Conservation (phyloP, 1,284 basidiomycete species). For the Heterobasidion parviporum region DNA sequence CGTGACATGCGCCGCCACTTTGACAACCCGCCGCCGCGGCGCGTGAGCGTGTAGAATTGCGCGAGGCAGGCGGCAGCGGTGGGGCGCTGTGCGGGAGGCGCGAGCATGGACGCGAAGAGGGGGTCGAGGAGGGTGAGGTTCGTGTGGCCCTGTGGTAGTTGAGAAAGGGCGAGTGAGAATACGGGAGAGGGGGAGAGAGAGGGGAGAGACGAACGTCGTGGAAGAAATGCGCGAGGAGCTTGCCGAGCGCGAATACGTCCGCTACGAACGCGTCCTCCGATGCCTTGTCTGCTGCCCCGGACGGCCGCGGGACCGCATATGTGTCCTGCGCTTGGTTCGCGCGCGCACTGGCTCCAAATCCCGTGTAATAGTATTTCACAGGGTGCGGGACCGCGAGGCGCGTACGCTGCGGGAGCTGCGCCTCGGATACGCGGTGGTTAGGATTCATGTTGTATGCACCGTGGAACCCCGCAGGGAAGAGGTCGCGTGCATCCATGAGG, state of each 20-base stretch:
- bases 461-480: background rate
- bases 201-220: background rate
- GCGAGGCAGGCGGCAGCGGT: background rate
- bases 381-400: background rate
- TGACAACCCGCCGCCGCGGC: background rate
- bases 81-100: background rate
- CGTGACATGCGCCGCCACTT: no score
- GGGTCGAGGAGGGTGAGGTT: background rate
- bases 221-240: background rate
- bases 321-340: background rate
- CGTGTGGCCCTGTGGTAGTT: background rate
- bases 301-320: background rate
- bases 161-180: background rate
- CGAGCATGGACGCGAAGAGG: background rate
- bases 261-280: background rate
- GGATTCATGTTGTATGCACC: constrained; percentile 4
- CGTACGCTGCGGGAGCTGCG: background rate
- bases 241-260: background rate
- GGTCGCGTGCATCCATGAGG: constrained; percentile 1
- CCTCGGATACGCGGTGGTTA: background rate
- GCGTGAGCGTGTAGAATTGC: background rate
- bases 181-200: background rate
- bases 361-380: constrained; percentile 1
- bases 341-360: background rate
- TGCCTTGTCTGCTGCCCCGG: background rate